Percentiles rank a stretch among this genome's conserved stretches.
phyloP scores from a whole-genome alignment of 2,329 filamentous ascomycete species.

The Talaromyces verruculosus region DNA sequence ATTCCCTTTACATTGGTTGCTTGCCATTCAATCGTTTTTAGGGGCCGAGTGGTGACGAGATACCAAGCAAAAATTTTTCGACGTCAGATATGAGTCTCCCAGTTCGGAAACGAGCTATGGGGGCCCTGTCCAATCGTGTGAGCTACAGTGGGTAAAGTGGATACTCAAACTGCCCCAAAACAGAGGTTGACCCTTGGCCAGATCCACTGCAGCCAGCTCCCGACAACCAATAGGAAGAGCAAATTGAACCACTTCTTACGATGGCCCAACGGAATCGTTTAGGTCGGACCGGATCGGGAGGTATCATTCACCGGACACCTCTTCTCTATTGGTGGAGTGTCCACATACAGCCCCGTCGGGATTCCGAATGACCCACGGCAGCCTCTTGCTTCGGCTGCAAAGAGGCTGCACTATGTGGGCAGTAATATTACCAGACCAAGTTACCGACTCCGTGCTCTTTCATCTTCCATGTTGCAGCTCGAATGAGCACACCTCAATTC shows the following conservation, averaged over 20 bases:
- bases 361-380: conserved; percentile 20
- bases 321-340: neutral
- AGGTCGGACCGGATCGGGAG: conserved; percentile 19
- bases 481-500: neutral
- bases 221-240: neutral
- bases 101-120: conserved; percentile 16
- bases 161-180: neutral
- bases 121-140: neutral
- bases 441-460: neutral
- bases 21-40: neutral
- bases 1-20: neutral
- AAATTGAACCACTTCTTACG: neutral
- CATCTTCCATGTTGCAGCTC: neutral
- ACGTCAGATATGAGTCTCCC: conserved; percentile 5
- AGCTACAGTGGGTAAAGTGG: neutral
- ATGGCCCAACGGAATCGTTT: conserved; percentile 5
- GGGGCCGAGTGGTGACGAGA: neutral
- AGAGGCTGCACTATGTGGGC: conserved; percentile 12
- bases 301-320: neutral
- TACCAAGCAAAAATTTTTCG: conserved; percentile 7
- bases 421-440: conserved; percentile 8
- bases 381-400: conserved; percentile 5
- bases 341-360: conserved; percentile 12
- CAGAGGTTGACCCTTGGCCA: conserved; percentile 3
- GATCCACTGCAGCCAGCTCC: conserved; percentile 1